phyloP scores from a whole-genome alignment of 208 protist genomes.

The Naegleria gruberi region DNA sequence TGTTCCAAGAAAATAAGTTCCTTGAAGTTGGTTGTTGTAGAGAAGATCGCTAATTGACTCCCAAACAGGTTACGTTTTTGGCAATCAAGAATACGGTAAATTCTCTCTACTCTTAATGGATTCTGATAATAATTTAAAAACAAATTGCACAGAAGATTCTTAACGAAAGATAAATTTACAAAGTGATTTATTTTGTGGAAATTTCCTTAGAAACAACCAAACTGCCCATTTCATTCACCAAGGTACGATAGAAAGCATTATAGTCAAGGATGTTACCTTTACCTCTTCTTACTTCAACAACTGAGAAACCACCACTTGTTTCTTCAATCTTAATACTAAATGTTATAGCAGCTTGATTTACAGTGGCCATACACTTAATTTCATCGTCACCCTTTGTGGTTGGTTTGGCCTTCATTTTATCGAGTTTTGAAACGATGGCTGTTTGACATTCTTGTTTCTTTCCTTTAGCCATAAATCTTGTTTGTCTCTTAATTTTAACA shows the following conservation, averaged over 20 bases:
- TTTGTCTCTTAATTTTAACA: not conserved
- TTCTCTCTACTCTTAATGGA: too few relatives aligned
- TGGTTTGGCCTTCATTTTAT: not conserved
- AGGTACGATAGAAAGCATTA: conserved; percentile 28
- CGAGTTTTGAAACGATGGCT: not conserved
- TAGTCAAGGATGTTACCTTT: conserved; percentile 38
- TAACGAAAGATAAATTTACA: too few relatives aligned
- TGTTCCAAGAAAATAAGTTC: too few relatives aligned
- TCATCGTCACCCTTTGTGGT: not conserved
- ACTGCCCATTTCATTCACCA: not conserved
- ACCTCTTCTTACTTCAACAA: conserved; percentile 35
- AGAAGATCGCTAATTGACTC: too few relatives aligned
- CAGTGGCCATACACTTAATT: not conserved
- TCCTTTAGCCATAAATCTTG: conserved; percentile 13
- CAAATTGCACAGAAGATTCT: too few relatives aligned
- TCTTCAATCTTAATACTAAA: not conserved
- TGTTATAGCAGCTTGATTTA: not conserved
- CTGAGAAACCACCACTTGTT: conserved; percentile 12
- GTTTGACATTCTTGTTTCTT: not conserved
- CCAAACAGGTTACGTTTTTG: too few relatives aligned
- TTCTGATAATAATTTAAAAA: too few relatives aligned
- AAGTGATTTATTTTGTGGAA: not conserved
- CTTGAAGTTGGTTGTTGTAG: too few relatives aligned
- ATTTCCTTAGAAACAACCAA: not conserved
- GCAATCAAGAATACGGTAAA: too few relatives aligned